Percentiles rank a stretch among this genome's conserved stretches.
Evolutionary conservation across 345 rosid genomes (phyloP).

Genomic region (Linum usitatissimum): DNA sequence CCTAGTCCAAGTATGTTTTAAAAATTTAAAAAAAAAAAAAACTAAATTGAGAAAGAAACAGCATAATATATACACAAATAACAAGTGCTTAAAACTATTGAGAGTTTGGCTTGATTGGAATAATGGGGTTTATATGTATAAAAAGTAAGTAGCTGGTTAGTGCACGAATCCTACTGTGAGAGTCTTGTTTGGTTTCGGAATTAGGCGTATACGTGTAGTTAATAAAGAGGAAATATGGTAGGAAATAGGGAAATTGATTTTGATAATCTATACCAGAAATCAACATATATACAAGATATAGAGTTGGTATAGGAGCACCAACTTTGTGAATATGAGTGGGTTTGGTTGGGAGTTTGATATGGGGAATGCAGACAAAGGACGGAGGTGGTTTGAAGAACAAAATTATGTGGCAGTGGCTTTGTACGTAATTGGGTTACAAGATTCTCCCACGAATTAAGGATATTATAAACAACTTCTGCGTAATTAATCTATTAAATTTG

Average conservation of each 20-base stretch:
- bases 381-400: neutral
- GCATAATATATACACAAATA: too few species aligned
- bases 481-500: too few species aligned
- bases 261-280: too few species aligned
- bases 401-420: neutral
- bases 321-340: neutral
- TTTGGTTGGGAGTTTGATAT: neutral
- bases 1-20: too few species aligned
- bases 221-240: too few species aligned
- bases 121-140: neutral
- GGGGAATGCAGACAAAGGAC: neutral
- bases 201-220: neutral
- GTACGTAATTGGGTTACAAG: too few species aligned
- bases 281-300: too few species aligned
- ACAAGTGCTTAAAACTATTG: too few species aligned
- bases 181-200: neutral
- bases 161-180: neutral
- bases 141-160: neutral
- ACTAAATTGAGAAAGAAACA: too few species aligned
- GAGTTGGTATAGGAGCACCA: neutral
- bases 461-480: too few species aligned
- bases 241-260: too few species aligned
- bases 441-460: neutral
- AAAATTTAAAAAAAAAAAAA: too few species aligned
- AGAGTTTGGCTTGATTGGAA: neutral